Percentiles rank a stretch among this genome's conserved stretches.
Evolutionary conservation across 257 asterid genomes (phyloP).

Genomic region (Osmanthus fragrans): DNA sequence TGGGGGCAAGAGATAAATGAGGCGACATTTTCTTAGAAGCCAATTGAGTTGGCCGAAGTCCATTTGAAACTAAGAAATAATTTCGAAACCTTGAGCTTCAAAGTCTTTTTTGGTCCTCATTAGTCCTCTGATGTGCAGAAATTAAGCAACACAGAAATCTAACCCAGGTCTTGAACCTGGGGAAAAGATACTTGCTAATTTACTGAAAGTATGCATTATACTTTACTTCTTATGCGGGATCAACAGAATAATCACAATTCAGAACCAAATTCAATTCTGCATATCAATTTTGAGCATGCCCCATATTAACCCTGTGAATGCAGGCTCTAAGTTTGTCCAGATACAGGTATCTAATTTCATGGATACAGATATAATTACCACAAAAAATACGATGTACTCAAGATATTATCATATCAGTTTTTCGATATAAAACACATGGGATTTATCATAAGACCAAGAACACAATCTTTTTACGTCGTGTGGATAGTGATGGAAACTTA

Average conservation of each 20-base stretch:
- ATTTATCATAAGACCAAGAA: not conserved
- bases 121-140: not conserved
- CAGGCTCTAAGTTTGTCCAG: not conserved
- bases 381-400: not conserved
- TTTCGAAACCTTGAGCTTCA: not conserved
- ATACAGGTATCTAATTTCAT: not conserved
- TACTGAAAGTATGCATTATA: not conserved
- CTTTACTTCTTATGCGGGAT: not conserved
- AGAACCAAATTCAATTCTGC: not conserved
- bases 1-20: not conserved
- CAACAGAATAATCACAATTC: not conserved
- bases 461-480: not conserved
- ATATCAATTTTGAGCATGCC: not conserved
- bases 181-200: not conserved
- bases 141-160: not conserved
- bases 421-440: not conserved
- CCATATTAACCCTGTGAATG: not conserved
- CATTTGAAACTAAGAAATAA: not conserved
- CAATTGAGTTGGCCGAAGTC: not conserved
- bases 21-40: not conserved
- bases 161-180: not conserved
- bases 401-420: not conserved
- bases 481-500: not conserved
- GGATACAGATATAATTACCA: not conserved
- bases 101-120: not conserved